Evolutionary conservation across 306 rosid species (phyloP), one percentile per base, ranked within the genome.

Genomic region (Inga laurina): DNA sequence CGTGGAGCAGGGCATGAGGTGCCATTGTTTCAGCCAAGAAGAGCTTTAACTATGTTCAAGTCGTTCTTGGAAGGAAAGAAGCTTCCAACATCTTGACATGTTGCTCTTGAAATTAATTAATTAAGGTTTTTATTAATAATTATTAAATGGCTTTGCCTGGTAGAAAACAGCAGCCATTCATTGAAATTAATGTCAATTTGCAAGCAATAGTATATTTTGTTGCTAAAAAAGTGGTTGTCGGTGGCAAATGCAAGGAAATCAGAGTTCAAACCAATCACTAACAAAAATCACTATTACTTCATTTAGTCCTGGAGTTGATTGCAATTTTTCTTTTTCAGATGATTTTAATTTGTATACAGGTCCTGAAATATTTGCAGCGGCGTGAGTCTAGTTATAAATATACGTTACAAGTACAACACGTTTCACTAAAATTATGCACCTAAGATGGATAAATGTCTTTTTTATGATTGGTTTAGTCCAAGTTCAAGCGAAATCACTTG

Each of bases 1-100:
- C 85, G 95, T 82, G 95, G 93, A 49, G 95, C 95, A 15, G 93
- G 95, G 32, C 95, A 91, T 27, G 93, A 91, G 76, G 95, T 89
- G 79, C 95, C 95, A 52, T 71, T 90, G 52, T 83, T 90, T 74
- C 90, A 90, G 77, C 91, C 95, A 3, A 59, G 75, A 69, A 78
- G 91, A 85, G 95, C 90, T 49, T 75, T 83, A 78, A 77, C 79
- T 80, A 85, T 91, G 22, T 90, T 91, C 88, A 81, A 59, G 41
- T 88, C 92, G 4, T 91, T 91, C 88, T 83, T 91, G 77, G 88
- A 87, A 32, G 95, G 91, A 35, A 86, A 83, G 46, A 64, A 88
- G 22, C 77, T 91, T 79, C 95, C 95, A 62, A 85, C 44, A 76
- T 89, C 87, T 32, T 88, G 82, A 90, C 75, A 67, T 15, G 5